Percentiles rank a stretch among this genome's conserved stretches.
phyloP scores from a whole-genome alignment of 371 early-diverging fungal genomes.

The Parasitella parasitica region DNA sequence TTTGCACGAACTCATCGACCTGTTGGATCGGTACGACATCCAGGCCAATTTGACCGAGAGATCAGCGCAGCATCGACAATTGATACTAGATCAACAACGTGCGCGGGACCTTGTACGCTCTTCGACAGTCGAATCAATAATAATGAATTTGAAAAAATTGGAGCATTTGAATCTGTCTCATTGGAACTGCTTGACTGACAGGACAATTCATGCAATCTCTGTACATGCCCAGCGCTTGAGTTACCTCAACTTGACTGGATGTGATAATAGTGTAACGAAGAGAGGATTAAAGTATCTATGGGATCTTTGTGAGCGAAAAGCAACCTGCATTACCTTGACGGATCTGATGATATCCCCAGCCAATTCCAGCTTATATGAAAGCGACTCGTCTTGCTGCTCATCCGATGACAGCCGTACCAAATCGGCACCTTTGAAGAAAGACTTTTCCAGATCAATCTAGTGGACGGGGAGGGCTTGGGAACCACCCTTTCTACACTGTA shows the following conservation, averaged over 20 bases:
- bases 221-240: constrained; percentile 17
- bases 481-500: not conserved
- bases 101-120: constrained; percentile 16
- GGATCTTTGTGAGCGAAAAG: constrained; percentile 21
- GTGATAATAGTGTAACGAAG: constrained; percentile 22
- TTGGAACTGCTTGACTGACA: constrained; percentile 28
- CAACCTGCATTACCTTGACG: constrained; percentile 24
- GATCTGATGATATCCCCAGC: constrained; percentile 17
- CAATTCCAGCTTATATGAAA: constrained; percentile 3
- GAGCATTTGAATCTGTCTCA: constrained; percentile 24
- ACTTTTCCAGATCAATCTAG: not conserved
- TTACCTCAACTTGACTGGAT: constrained; percentile 25
- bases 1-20: constrained; percentile 22
- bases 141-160: constrained; percentile 15
- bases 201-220: constrained; percentile 13
- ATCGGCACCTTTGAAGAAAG: not conserved
- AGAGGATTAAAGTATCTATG: constrained; percentile 21
- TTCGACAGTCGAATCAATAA: constrained; percentile 17
- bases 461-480: not conserved
- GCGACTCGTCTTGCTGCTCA: not conserved
- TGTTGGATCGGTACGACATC: constrained; percentile 16
- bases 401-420: not conserved
- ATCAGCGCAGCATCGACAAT: constrained; percentile 13
- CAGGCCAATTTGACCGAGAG: constrained; percentile 12
- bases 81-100: constrained; percentile 5